phyloP scores from a whole-genome alignment of 2,329 filamentous ascomycete genomes.

The Cladophialophora exuberans region DNA sequence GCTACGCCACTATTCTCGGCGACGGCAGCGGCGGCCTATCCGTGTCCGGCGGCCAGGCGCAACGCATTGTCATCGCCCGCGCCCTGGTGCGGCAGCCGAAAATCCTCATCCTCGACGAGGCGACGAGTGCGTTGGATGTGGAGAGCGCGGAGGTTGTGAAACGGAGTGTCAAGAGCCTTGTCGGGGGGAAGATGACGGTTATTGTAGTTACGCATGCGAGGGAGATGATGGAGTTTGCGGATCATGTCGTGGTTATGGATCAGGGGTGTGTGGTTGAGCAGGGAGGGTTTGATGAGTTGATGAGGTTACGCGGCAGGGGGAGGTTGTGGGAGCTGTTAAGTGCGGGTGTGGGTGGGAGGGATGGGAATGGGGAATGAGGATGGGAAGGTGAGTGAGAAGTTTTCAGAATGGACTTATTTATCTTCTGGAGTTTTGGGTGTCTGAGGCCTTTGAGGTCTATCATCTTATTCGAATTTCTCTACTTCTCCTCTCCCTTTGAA shows the following conservation, averaged over 20 bases:
- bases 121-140: conserved; percentile 77
- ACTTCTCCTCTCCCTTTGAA: no score
- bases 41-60: conserved; percentile 80
- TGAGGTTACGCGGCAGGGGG: conserved; percentile 41
- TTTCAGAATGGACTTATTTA: neutral
- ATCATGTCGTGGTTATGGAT: conserved; percentile 72
- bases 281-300: conserved; percentile 68
- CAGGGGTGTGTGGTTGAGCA: conserved; percentile 70
- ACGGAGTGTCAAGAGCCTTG: conserved; percentile 55
- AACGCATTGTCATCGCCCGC: conserved; percentile 78
- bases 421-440: no score
- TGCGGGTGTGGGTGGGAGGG: neutral
- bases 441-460: no score
- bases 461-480: no score
- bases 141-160: conserved; percentile 68
- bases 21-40: conserved; percentile 66
- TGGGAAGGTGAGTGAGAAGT: neutral
- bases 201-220: conserved; percentile 79
- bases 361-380: neutral
- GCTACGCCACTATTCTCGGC: conserved; percentile 74
- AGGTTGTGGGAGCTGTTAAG: conserved; percentile 46
- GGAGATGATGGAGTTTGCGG: conserved; percentile 85
- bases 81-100: conserved; percentile 72
- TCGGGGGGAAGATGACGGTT: conserved; percentile 59
- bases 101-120: conserved; percentile 82